Conservation (phyloP, 1,284 basidiomycete genomes). For the Ustilago crameri region DNA sequence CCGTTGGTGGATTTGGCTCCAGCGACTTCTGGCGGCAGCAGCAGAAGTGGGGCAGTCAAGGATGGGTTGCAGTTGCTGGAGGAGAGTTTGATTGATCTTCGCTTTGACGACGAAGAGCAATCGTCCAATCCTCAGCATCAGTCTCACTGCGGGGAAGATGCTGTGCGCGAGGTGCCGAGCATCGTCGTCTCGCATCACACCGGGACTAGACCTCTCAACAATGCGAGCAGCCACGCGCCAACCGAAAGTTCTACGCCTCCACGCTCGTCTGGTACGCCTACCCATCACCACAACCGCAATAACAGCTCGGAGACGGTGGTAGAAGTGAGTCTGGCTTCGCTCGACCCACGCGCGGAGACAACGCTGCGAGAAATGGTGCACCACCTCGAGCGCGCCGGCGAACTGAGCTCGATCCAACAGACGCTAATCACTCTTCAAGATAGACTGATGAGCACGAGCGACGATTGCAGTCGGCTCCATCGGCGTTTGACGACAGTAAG, state of each 20-base stretch:
- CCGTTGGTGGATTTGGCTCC: conserved; percentile 2
- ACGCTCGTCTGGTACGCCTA: too few species aligned
- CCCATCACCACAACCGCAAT: neutral
- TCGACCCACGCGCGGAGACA: conserved; percentile 4
- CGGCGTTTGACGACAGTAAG: conserved; percentile 24
- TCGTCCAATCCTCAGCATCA: too few species aligned
- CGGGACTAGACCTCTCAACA: too few species aligned
- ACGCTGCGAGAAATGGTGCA: conserved; percentile 7
- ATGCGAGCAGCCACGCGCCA: too few species aligned
- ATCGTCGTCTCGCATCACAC: conserved; percentile 30
- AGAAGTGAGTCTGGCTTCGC: neutral
- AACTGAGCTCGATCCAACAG: conserved; percentile 25
- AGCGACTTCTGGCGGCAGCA: neutral
- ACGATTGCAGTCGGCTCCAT: conserved; percentile 7
- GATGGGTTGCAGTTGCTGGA: conserved; percentile 12
- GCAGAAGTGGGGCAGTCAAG: neutral
- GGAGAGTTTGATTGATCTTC: conserved; percentile 24
- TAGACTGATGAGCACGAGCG: conserved; percentile 10
- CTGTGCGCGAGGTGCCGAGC: conserved; percentile 4
- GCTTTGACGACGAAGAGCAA: conserved; percentile 18
- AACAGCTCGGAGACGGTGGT: neutral
- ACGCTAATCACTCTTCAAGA: conserved; percentile 17
- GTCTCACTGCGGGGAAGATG: too few species aligned
- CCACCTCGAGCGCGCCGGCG: conserved; percentile 19
- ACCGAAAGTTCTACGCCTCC: too few species aligned